A percentile compares a stretch with the other conserved stretches of the same genome.
Evolutionary conservation across 75 land plant genomes (phyloP).

Genomic region (Picea glauca): DNA sequence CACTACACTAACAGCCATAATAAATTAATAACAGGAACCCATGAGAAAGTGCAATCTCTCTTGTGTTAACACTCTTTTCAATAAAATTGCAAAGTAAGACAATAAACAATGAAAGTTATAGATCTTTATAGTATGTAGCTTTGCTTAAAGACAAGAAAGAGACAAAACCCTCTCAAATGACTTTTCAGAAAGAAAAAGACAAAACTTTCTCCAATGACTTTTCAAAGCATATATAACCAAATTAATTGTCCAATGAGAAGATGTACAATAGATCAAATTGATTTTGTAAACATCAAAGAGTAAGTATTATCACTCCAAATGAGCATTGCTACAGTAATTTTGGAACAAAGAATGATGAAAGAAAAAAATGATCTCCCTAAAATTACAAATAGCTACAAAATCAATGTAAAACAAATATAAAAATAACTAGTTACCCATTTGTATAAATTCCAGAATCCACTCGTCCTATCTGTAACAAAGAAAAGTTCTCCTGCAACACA

Average conservation of each 20-base stretch:
- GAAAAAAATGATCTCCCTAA: no score
- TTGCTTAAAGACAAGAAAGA: not conserved
- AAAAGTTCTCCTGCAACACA: constrained; percentile 75
- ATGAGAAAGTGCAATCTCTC: not conserved
- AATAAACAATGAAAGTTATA: not conserved
- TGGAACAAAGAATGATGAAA: not conserved
- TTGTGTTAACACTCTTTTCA: not conserved
- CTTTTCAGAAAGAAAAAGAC: not conserved
- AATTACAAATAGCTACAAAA: not conserved
- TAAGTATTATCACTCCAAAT: not conserved
- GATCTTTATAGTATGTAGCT: not conserved
- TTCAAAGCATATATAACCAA: no score
- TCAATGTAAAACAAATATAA: not conserved
- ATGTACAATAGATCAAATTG: not conserved
- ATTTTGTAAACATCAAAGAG: not conserved
- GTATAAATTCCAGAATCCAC: constrained; percentile 89
- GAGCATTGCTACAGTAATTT: not conserved
- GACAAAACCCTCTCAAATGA: not conserved
- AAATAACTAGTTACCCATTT: constrained; percentile 61
- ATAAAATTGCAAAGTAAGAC: not conserved
- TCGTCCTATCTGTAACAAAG: constrained; percentile 72
- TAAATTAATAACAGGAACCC: not conserved
- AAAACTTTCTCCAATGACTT: not conserved
- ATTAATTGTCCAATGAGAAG: not conserved
- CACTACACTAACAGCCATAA: not conserved